A percentile compares a stretch with the other conserved stretches of the same genome.
These are phyloP conservation scores for Tylopilus sp. DNA, from an alignment of 768 basidiomycete genomes.

Conservation along the genomic window DNA sequence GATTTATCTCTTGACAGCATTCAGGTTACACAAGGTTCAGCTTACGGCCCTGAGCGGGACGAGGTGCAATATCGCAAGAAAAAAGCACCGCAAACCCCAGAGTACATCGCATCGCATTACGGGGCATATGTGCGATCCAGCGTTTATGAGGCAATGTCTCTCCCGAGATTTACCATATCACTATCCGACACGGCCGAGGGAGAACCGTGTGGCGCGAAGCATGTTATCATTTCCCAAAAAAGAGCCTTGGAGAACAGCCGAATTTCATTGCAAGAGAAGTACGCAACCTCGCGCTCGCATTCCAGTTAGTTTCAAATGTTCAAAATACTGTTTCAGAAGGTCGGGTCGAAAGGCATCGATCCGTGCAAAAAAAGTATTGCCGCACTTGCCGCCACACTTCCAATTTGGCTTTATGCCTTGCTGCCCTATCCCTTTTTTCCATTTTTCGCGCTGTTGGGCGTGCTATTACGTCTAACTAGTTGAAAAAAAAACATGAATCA, in stretches of 20 bases:
- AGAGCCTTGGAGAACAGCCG: not conserved
- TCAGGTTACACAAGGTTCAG: constrained; percentile 1
- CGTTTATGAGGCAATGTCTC: constrained; percentile 12
- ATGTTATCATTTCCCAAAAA: constrained; percentile 6
- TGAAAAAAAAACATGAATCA: not conserved
- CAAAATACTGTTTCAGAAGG: constrained; percentile 6
- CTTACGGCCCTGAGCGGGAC: not conserved
- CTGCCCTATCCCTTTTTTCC: not conserved
- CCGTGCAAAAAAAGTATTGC: not conserved
- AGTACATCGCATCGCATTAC: not conserved
- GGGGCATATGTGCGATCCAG: not conserved
- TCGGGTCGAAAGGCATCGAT: not conserved
- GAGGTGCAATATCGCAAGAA: not conserved
- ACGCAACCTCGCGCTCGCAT: constrained; percentile 1
- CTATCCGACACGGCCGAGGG: constrained; percentile 33
- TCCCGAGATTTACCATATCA: constrained; percentile 37
- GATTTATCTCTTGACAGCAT: constrained; percentile 5
- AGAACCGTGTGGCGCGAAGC: constrained; percentile 48
- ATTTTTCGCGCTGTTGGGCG: not conserved
- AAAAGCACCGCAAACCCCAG: not conserved
- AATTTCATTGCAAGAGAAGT: not conserved
- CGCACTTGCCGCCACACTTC: not conserved
- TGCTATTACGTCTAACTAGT: not conserved
- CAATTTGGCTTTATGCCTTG: not conserved
- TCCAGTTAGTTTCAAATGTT: constrained; percentile 2